phyloP scores from a whole-genome alignment of 352 stramenopile genomes.

The Pythium dissimile region DNA sequence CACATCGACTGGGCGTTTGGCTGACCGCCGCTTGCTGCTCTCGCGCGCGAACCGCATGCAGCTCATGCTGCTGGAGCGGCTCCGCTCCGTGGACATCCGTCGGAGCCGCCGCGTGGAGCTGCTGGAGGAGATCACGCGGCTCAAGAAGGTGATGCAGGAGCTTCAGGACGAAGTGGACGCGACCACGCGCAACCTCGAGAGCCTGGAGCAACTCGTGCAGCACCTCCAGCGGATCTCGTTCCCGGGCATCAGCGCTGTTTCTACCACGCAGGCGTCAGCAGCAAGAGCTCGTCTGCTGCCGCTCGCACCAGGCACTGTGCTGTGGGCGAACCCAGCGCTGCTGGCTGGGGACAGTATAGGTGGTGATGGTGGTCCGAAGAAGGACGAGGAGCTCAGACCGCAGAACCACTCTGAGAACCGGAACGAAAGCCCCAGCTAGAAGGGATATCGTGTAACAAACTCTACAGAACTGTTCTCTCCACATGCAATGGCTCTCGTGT shows the following conservation, averaged over 20 bases:
- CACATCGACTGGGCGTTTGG: not conserved
- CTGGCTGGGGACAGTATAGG: not conserved
- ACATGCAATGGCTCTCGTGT: no score
- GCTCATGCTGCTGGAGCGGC: conserved; percentile 7
- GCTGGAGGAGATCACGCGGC: conserved; percentile 32
- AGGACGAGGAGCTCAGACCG: not conserved
- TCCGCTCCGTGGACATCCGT: conserved; percentile 14
- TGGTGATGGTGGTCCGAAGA: not conserved
- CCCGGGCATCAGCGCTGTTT: not conserved
- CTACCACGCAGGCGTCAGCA: not conserved
- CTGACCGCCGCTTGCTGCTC: conserved; percentile 9
- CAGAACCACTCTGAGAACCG: no score
- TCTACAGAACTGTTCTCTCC: not conserved
- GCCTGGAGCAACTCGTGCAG: conserved; percentile 29
- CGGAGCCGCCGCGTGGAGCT: conserved; percentile 26
- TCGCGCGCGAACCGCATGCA: conserved; percentile 17
- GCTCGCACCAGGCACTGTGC: not conserved
- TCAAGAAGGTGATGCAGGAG: conserved; percentile 25
- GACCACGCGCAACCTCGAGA: conserved; percentile 33
- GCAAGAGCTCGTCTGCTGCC: not conserved
- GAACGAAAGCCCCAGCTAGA: no score
- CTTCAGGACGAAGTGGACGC: conserved; percentile 36
- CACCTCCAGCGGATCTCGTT: conserved; percentile 29
- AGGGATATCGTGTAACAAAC: no score
- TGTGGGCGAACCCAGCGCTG: conserved; percentile 5